These are phyloP conservation scores for Bauhinia variegata DNA, from an alignment of 306 rosid species.

Conservation along the genomic window DNA sequence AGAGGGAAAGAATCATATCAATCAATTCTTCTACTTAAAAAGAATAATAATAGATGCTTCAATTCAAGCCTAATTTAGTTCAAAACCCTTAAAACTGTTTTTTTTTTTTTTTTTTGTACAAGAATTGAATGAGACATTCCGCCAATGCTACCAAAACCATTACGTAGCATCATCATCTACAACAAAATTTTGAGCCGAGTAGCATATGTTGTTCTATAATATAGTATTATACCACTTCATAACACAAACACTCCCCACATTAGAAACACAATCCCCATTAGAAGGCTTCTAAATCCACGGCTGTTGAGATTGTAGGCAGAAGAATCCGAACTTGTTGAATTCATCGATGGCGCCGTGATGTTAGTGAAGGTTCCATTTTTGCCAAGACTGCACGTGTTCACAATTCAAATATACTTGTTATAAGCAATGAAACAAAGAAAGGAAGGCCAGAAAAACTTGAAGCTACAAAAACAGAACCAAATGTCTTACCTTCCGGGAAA, in stretches of 20 bases:
- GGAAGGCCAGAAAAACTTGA: neutral
- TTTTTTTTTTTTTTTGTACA: no score
- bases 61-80: constrained; percentile 41
- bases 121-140: constrained; percentile 49
- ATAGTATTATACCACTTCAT: constrained; percentile 37
- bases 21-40: constrained; percentile 32
- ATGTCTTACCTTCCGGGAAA: constrained; percentile 66
- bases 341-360: constrained; percentile 72
- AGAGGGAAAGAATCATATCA: neutral
- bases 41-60: constrained; percentile 45
- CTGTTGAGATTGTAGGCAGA: constrained; percentile 44
- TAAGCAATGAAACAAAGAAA: constrained; percentile 1
- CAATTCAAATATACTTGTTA: constrained; percentile 26
- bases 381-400: constrained; percentile 61
- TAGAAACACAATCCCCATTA: constrained; percentile 51
- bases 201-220: constrained; percentile 20
- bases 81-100: constrained; percentile 42
- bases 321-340: constrained; percentile 64
- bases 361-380: constrained; percentile 59
- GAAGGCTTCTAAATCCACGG: constrained; percentile 44
- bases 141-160: constrained; percentile 46
- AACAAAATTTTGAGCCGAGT: constrained; percentile 42
- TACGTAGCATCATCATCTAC: constrained; percentile 41
- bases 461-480: constrained; percentile 25
- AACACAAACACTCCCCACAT: constrained; percentile 50